Evolutionary conservation across 2,329 filamentous ascomycete species (phyloP).

Genomic region (Nemania sp.): DNA sequence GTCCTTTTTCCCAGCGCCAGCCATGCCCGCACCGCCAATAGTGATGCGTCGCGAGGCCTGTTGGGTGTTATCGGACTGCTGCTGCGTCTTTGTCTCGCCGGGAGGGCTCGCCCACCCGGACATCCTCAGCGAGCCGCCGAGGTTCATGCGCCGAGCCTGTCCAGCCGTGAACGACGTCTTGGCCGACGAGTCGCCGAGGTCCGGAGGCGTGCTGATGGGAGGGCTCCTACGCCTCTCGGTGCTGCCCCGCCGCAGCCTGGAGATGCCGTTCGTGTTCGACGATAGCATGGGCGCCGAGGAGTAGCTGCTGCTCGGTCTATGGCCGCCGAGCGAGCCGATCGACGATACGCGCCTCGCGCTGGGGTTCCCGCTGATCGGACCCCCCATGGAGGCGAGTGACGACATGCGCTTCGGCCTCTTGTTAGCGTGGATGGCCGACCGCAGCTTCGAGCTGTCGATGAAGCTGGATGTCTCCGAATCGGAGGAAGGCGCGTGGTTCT

Average conservation of each 20-base stretch:
- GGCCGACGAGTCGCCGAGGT: conserved; percentile 41
- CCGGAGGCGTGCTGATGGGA: conserved; percentile 56
- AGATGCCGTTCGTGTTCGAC: conserved; percentile 60
- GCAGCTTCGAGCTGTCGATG: conserved; percentile 59
- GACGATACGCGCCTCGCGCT: conserved; percentile 53
- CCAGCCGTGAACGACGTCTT: conserved; percentile 52
- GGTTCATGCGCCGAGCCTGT: conserved; percentile 62
- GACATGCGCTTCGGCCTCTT: conserved; percentile 52
- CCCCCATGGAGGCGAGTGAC: conserved; percentile 39
- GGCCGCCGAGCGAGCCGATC: conserved; percentile 44
- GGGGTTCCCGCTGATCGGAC: conserved; percentile 20
- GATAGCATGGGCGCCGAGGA: conserved; percentile 47
- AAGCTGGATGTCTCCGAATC: conserved; percentile 54
- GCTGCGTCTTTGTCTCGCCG: conserved; percentile 26
- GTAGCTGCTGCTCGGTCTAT: conserved; percentile 36
- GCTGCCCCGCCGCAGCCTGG: conserved; percentile 56
- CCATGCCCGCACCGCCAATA: conserved; percentile 46
- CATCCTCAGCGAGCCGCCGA: conserved; percentile 43
- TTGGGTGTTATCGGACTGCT: conserved; percentile 26
- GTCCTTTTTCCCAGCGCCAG: conserved; percentile 26
- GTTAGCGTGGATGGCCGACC: conserved; percentile 57
- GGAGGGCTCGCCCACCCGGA: conserved; percentile 28
- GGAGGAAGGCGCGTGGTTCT: conserved; percentile 57
- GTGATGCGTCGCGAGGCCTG: conserved; percentile 48
- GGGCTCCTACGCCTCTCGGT: conserved; percentile 57